A percentile compares a stretch with the other conserved stretches of the same genome.
phyloP scores from a whole-genome alignment of 176 grass and related monocot species.

The Carex myosuroides region DNA sequence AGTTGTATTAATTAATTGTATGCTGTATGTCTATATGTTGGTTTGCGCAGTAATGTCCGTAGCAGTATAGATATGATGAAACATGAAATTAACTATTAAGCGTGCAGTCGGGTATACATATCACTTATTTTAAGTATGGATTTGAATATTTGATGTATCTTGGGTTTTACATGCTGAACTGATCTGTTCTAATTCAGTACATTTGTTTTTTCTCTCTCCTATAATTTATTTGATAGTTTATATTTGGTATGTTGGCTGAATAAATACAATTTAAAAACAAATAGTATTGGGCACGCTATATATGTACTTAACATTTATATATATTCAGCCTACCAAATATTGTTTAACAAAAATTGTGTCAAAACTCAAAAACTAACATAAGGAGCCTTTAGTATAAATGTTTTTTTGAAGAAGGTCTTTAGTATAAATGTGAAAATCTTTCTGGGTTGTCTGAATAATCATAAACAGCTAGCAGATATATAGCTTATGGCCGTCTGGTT shows the following conservation, averaged over 20 bases:
- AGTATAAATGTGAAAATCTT: background rate
- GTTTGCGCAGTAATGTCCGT: background rate
- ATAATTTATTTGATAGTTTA: background rate
- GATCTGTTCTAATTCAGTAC: background rate
- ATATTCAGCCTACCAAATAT: too few species aligned
- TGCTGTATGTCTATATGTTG: background rate
- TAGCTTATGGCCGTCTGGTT: background rate
- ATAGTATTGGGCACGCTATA: background rate
- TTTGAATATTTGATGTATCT: background rate
- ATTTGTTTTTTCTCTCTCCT: background rate
- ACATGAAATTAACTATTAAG: background rate
- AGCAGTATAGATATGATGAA: background rate
- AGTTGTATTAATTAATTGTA: background rate
- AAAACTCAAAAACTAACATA: background rate
- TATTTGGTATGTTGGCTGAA: background rate
- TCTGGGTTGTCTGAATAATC: background rate
- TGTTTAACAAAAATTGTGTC: background rate
- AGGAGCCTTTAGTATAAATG: background rate
- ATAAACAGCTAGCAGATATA: background rate
- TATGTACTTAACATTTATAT: background rate
- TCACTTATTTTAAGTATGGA: background rate
- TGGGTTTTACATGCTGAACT: background rate
- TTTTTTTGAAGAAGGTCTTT: background rate
- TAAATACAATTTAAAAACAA: background rate
- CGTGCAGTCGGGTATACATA: background rate